A percentile compares a stretch with the other conserved stretches of the same genome.
Evolutionary conservation across 2,329 filamentous ascomycete species (phyloP).

Genomic region (Colletotrichum orbiculare): DNA sequence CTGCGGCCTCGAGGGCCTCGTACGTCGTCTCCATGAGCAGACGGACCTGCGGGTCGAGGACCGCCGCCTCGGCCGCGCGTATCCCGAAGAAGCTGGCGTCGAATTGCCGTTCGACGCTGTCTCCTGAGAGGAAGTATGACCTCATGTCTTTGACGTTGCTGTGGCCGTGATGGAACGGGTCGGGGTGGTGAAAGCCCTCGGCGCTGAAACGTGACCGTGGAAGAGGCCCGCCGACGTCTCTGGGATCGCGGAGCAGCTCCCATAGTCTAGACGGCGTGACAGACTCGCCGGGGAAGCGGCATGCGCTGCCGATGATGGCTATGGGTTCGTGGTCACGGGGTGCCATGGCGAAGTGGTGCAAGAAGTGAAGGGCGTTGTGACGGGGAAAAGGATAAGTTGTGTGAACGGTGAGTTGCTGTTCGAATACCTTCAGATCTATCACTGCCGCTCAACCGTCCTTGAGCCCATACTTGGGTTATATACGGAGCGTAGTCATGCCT

Average conservation of each 20-base stretch:
- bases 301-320: constrained; percentile 26
- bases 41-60: constrained; percentile 49
- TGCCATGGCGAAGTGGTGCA: no score
- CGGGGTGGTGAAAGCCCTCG: constrained; percentile 2
- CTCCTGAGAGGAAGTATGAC: constrained; percentile 39
- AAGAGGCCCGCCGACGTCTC: not conserved
- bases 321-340: constrained; percentile 35
- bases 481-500: no score
- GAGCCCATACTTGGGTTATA: no score
- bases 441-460: no score
- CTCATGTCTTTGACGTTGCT: constrained; percentile 37
- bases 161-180: constrained; percentile 38
- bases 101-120: constrained; percentile 29
- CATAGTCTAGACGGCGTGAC: constrained; percentile 27
- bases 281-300: constrained; percentile 21
- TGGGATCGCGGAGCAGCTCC: constrained; percentile 13
- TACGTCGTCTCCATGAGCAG: constrained; percentile 48
- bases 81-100: constrained; percentile 46
- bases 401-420: no score
- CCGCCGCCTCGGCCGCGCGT: constrained; percentile 41
- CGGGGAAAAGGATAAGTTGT: no score
- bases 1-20: constrained; percentile 43
- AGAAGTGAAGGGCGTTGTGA: no score
- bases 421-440: no score
- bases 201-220: constrained; percentile 18